These are phyloP conservation scores for Zygosaccharomyces pseudorouxii DNA, from an alignment of 805 yeast species.

Conservation along the genomic window DNA sequence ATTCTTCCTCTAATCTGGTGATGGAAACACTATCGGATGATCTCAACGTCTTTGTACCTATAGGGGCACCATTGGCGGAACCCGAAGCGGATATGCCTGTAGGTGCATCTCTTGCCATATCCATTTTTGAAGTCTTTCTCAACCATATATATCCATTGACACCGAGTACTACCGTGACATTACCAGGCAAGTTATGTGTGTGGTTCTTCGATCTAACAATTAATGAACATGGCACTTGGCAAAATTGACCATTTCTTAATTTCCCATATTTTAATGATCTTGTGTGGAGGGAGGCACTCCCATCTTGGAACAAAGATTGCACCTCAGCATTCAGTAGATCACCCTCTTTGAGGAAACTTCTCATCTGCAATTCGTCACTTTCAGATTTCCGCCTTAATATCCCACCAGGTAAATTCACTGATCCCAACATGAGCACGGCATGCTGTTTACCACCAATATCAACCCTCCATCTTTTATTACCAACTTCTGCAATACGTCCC, in stretches of 20 bases:
- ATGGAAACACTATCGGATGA: conserved; percentile 51
- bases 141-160: conserved; percentile 95
- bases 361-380: conserved; percentile 94
- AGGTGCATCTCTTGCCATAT: conserved; percentile 30
- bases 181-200: conserved; percentile 87
- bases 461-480: conserved; percentile 92
- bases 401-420: conserved; percentile 97
- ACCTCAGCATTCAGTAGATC: conserved; percentile 95
- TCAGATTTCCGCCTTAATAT: conserved; percentile 90
- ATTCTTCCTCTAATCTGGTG: conserved; percentile 85
- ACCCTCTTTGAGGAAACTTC: conserved; percentile 90
- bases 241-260: conserved; percentile 81
- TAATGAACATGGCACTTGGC: conserved; percentile 76
- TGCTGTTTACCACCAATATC: conserved; percentile 94
- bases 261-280: conserved; percentile 95
- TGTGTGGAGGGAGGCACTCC: conserved; percentile 90
- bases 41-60: conserved; percentile 29
- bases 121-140: conserved; percentile 52
- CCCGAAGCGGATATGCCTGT: conserved; percentile 29
- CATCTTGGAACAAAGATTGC: conserved; percentile 82
- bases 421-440: conserved; percentile 88
- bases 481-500: conserved; percentile 92
- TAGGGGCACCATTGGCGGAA: conserved; percentile 30
- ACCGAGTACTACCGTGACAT: conserved; percentile 83
- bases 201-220: conserved; percentile 84